phyloP scores from a whole-genome alignment of 2,329 filamentous ascomycete genomes.

The Ilyonectria sp. region DNA sequence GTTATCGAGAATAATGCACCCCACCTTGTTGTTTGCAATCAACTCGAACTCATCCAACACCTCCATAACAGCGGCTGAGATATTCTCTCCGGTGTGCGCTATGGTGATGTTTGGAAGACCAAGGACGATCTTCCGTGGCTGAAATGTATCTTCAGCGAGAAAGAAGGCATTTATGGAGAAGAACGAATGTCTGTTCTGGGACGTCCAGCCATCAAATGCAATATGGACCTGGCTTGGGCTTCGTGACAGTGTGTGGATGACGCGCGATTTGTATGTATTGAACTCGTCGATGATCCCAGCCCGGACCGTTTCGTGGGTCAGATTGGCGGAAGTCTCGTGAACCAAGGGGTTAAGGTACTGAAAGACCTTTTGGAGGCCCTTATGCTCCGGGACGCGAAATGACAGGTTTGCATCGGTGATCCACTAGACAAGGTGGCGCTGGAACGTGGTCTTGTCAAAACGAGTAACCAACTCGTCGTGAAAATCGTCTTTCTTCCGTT shows the following conservation, averaged over 20 bases:
- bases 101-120: not conserved
- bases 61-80: no score
- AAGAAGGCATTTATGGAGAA: constrained; percentile 6
- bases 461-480: not conserved
- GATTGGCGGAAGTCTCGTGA: constrained; percentile 3
- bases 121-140: constrained; percentile 6
- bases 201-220: not conserved
- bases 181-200: constrained; percentile 8
- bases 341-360: constrained; percentile 1
- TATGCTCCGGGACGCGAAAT: not conserved
- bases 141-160: constrained; percentile 3
- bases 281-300: not conserved
- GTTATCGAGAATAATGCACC: no score
- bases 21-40: no score
- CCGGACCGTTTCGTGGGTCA: not conserved
- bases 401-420: constrained; percentile 5
- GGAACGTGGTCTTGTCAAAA: constrained; percentile 1
- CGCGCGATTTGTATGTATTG: not conserved
- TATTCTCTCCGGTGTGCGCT: no score
- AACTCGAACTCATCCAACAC: no score
- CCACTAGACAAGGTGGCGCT: not conserved
- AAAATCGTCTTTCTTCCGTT: constrained; percentile 5
- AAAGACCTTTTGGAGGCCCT: constrained; percentile 5
- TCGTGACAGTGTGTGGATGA: not conserved
- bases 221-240: constrained; percentile 10